Conservation (phyloP, 352 stramenopile species). For the Albugo candida region DNA sequence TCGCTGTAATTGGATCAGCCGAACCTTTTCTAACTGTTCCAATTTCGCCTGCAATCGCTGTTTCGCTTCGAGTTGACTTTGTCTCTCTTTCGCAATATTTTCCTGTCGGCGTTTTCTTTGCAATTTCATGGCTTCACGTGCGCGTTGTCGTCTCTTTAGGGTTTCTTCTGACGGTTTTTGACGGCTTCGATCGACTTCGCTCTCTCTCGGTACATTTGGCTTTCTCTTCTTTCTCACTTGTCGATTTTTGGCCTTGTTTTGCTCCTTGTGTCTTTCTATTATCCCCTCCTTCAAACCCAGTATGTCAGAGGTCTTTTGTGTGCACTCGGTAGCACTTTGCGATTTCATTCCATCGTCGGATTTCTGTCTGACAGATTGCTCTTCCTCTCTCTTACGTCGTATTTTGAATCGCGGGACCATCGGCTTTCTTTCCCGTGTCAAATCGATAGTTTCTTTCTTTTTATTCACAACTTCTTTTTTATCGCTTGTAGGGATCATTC, state of each 20-base stretch:
- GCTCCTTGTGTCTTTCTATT: conserved; percentile 6
- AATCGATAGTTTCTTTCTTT: not conserved
- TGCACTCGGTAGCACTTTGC: not conserved
- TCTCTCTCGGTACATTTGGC: not conserved
- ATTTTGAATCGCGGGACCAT: not conserved
- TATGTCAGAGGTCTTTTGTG: not conserved
- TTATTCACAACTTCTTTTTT: not conserved
- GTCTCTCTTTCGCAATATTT: conserved; percentile 14
- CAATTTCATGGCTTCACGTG: conserved; percentile 42
- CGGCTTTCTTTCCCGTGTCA: not conserved
- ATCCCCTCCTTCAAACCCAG: not conserved
- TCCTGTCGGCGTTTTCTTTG: conserved; percentile 30
- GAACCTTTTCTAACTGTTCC: not conserved
- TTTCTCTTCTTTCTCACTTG: conserved; percentile 6
- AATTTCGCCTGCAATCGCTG: not conserved
- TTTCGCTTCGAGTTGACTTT: conserved; percentile 8
- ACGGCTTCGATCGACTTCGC: not conserved
- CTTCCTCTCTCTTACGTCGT: not conserved
- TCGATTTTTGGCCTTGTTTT: not conserved
- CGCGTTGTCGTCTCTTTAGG: conserved; percentile 25
- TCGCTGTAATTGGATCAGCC: not conserved
- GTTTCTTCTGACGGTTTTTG: conserved; percentile 12
- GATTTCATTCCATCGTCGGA: conserved; percentile 7
- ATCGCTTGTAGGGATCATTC: not conserved
- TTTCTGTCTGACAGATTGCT: conserved; percentile 2